These are phyloP conservation scores for Mucor sp. DNA, from an alignment of 371 early-diverging fungal genomes.

Conservation along the genomic window DNA sequence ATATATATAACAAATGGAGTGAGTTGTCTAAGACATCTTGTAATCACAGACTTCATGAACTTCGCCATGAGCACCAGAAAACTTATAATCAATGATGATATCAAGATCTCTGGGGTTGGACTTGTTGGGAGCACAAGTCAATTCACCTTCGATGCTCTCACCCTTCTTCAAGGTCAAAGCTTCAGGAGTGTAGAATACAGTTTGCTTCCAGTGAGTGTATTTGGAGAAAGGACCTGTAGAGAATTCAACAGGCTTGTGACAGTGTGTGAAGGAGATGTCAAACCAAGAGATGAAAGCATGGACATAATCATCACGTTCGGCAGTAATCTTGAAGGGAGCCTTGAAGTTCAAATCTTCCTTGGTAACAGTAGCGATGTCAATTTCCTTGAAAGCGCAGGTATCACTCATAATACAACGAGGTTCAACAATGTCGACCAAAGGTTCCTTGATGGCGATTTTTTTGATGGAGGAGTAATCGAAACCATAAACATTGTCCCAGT, in stretches of 20 bases:
- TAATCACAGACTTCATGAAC: constrained; percentile 74
- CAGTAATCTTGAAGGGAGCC: constrained; percentile 77
- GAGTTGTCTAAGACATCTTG: constrained; percentile 70
- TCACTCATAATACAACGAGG: constrained; percentile 76
- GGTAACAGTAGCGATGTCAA: constrained; percentile 80
- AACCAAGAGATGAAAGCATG: constrained; percentile 95
- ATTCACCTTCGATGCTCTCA: constrained; percentile 80
- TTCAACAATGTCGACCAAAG: constrained; percentile 91
- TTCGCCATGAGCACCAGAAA: constrained; percentile 65
- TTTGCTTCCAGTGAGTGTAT: constrained; percentile 99
- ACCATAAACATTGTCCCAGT: constrained; percentile 93
- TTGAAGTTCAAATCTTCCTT: constrained; percentile 86
- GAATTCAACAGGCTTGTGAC: constrained; percentile 86
- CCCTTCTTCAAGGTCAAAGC: constrained; percentile 74
- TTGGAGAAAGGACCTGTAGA: constrained; percentile 88
- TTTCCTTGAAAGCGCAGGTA: constrained; percentile 75
- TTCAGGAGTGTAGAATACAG: constrained; percentile 86
- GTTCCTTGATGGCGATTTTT: constrained; percentile 85
- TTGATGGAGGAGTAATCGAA: constrained; percentile 93
- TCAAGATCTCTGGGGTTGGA: constrained; percentile 94
- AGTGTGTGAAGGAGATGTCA: constrained; percentile 88
- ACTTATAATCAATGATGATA: constrained; percentile 80
- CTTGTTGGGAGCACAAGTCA: constrained; percentile 84
- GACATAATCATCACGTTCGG: constrained; percentile 79
- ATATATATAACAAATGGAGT: background rate